A percentile compares a stretch with the other conserved stretches of the same genome.
Conservation (phyloP, 2,329 filamentous ascomycete species). For the Sporothrix inflata region DNA sequence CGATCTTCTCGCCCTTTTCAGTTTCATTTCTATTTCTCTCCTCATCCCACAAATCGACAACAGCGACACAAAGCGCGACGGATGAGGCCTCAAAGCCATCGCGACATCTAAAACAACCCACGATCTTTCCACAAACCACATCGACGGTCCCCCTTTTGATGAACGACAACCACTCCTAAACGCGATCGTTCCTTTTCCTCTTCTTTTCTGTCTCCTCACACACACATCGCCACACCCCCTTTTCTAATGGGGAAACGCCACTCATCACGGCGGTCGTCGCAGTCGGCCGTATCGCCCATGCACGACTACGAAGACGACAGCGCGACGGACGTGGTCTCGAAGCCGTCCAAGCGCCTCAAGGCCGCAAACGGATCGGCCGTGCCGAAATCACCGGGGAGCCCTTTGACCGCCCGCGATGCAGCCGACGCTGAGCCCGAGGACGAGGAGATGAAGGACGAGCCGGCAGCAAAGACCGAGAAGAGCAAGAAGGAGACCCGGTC, state of each 20-base stretch:
- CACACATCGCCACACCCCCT: background rate
- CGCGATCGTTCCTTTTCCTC: background rate
- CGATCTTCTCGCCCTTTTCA: background rate
- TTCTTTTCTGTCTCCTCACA: background rate
- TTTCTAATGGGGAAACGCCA: slow-evolving; percentile 36
- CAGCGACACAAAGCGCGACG: background rate
- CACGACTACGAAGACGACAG: slow-evolving; percentile 53
- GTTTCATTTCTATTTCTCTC: background rate
- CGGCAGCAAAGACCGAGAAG: background rate
- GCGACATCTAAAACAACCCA: background rate
- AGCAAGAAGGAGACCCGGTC: background rate
- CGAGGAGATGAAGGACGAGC: slow-evolving; percentile 22
- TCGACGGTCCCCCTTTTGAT: background rate
- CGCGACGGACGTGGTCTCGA: slow-evolving; percentile 47
- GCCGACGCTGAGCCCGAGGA: slow-evolving; percentile 27
- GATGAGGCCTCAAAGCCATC: slow-evolving; percentile 6
- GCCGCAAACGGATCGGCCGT: slow-evolving; percentile 50
- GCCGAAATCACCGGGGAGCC: slow-evolving; percentile 48
- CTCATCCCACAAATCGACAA: background rate
- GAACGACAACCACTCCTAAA: background rate
- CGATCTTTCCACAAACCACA: background rate
- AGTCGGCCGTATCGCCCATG: slow-evolving; percentile 52
- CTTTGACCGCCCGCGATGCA: slow-evolving; percentile 20
- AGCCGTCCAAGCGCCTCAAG: slow-evolving; percentile 54
- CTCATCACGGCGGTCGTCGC: slow-evolving; percentile 49